Base-by-base conservation (phyloP, 2,329 filamentous ascomycete species). In the Clarireedia paspali region DNA sequence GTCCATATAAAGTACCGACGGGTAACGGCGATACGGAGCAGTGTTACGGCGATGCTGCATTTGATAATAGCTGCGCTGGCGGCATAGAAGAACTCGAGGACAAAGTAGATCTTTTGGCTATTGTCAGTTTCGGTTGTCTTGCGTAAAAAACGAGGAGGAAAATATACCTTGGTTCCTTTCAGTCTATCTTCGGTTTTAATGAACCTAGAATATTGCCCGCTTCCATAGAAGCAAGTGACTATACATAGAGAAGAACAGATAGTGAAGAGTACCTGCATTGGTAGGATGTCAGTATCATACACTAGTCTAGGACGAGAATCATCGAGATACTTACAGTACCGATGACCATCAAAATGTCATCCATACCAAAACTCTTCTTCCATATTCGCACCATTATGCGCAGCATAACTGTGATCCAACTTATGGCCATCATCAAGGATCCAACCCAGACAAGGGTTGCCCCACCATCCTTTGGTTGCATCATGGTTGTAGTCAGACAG, bases 41-140 rank as follows among this genome's bases (percentile, higher is more conserved):
- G 60, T 17, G 65, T 66, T 27, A 69, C 50, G 40, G 66, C 67
- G 48, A 69, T 68, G 53, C 66, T 68, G 52, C 63, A 60, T 38
- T 69, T 69, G 58, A 70, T 65, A 20, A 59, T 60, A 5, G 62
- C 59, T 1, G 66, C 66, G 47, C 64, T 64, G 23, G 60, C 66
- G 15, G 68, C 68, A 47, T 73, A 72, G 56, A 73, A 71, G 54
- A 70, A 68, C 55, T 73, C 70, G 40, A 70, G 70, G 24, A 70
- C 70, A 42, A 71, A 68, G 55, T 72, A 71, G 38, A 66, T 66
- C 63, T 34, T 72, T 63, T 57, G 49, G 20, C 42, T 17, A 51
- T 47, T 15, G 42, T 58, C 42, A 60, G 53, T 57, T 51, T 55
- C 6, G 27, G 27, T 30, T 9, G 10, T 34, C 30, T 12, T 4